These are phyloP conservation scores for Miscanthus lutarioriparius DNA, from an alignment of 176 grass and related monocot genomes.

Conservation along the genomic window DNA sequence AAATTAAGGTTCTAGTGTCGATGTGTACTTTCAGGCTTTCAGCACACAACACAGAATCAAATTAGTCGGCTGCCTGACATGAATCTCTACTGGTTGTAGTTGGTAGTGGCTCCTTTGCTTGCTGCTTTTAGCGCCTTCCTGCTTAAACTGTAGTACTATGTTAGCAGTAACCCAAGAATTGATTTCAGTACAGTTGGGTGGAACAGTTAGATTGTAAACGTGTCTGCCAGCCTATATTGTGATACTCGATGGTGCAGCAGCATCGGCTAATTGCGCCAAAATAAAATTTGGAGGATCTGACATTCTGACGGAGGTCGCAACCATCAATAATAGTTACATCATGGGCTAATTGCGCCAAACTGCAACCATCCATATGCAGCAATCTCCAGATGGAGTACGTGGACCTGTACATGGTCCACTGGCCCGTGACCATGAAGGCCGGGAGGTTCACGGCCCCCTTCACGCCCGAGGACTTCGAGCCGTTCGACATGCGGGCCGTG, in stretches of 20 bases:
- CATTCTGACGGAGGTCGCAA: no score
- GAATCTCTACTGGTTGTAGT: not conserved
- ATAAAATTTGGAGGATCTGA: no score
- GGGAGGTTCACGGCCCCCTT: conserved; percentile 47
- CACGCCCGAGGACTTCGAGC: conserved; percentile 42
- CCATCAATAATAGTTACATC: no score
- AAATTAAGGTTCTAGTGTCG: not conserved
- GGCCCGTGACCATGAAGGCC: conserved; percentile 46
- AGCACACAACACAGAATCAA: not conserved
- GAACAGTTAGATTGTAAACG: no score
- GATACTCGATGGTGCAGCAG: not conserved
- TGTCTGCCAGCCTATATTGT: not conserved
- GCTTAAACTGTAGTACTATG: not conserved
- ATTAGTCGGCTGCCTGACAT: not conserved
- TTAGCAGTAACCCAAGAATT: not conserved
- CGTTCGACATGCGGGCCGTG: conserved; percentile 45
- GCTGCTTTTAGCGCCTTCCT: not conserved
- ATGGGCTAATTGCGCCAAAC: no score
- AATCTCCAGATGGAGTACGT: conserved; percentile 57
- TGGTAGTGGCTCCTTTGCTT: not conserved
- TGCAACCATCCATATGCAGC: conserved; percentile 2
- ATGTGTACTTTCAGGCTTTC: not conserved
- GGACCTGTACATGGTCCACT: conserved; percentile 66
- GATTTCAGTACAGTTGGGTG: not conserved
- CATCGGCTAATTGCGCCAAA: no score